Percentiles rank a stretch among this genome's conserved stretches.
phyloP scores from a whole-genome alignment of 176 grass and related monocot species.

The Oryza glaberrima region DNA sequence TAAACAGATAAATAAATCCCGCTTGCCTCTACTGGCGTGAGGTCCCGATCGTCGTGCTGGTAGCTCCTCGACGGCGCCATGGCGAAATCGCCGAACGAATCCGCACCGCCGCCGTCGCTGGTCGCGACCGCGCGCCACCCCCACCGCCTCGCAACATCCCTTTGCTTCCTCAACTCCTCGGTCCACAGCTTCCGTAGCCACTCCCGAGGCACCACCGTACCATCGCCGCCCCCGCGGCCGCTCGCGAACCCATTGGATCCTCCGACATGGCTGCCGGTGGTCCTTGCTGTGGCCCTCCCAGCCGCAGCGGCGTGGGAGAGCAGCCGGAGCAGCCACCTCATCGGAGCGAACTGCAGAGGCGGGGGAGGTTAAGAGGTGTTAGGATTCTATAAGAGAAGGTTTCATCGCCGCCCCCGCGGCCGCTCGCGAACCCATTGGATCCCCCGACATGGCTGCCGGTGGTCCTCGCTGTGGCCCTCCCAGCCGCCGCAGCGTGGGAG shows the following conservation, averaged over 20 bases:
- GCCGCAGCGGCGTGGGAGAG: conserved; percentile 33
- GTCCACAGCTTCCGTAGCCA: conserved; percentile 58
- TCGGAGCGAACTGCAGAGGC: background rate
- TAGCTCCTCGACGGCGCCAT: conserved; percentile 25
- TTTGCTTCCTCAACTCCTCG: conserved; percentile 46
- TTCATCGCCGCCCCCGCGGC: background rate
- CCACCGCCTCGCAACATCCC: conserved; percentile 27
- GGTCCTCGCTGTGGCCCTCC: conserved; percentile 34
- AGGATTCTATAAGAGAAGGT: conserved; percentile 40
- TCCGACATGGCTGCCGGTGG: conserved; percentile 4
- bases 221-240: conserved; percentile 3
- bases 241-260: conserved; percentile 49
- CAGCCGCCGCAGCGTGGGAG: conserved; percentile 24
- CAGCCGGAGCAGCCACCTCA: conserved; percentile 47
- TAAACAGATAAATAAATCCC: background rate
- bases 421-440: conserved; percentile 46
- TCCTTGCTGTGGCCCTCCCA: conserved; percentile 33
- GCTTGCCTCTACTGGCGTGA: conserved; percentile 43
- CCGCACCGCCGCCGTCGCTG: background rate
- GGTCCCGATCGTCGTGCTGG: conserved; percentile 24
- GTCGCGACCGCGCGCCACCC: background rate
- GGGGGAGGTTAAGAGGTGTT: background rate
- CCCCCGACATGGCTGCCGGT: conserved; percentile 20
- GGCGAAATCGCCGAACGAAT: conserved; percentile 11
- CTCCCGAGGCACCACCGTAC: conserved; percentile 37